These are phyloP conservation scores for Jatropha multifida DNA, from an alignment of 441 rosid species.

Conservation along the genomic window DNA sequence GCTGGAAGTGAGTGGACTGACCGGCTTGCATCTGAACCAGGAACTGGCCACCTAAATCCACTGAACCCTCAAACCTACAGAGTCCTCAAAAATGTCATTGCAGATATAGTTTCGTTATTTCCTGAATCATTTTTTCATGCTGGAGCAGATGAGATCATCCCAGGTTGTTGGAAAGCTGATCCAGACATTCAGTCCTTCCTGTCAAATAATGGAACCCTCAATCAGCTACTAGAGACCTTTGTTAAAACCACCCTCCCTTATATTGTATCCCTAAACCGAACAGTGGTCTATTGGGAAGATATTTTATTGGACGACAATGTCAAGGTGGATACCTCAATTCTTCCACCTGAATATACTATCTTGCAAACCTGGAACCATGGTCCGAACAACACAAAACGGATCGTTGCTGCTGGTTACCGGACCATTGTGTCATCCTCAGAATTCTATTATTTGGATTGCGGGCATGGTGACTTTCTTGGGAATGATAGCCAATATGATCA, in stretches of 20 bases:
- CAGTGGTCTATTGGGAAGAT: constrained; percentile 80
- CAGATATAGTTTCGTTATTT: constrained; percentile 44
- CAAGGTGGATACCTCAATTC: constrained; percentile 45
- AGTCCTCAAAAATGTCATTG: constrained; percentile 57
- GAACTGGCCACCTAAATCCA: constrained; percentile 86
- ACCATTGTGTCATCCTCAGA: constrained; percentile 76
- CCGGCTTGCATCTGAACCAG: constrained; percentile 79
- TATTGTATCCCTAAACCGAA: constrained; percentile 61
- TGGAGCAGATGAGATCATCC: constrained; percentile 70
- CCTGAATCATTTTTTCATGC: constrained; percentile 75
- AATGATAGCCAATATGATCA: constrained; percentile 63
- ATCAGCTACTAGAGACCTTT: constrained; percentile 62
- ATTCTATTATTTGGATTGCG: constrained; percentile 81
- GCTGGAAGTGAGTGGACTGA: constrained; percentile 57
- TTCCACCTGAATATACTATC: constrained; percentile 58
- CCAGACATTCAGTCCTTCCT: constrained; percentile 55
- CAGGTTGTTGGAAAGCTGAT: constrained; percentile 79
- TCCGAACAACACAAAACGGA: constrained; percentile 55
- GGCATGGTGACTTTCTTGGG: constrained; percentile 71
- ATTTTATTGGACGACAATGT: constrained; percentile 47
- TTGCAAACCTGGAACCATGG: constrained; percentile 87
- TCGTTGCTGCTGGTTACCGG: constrained; percentile 62
- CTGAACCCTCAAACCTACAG: constrained; percentile 63
- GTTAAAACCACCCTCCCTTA: constrained; percentile 54
- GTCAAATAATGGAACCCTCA: constrained; percentile 55